Base-by-base conservation (phyloP, 129 eudicot genomes). In the Lactuca sativa region DNA sequence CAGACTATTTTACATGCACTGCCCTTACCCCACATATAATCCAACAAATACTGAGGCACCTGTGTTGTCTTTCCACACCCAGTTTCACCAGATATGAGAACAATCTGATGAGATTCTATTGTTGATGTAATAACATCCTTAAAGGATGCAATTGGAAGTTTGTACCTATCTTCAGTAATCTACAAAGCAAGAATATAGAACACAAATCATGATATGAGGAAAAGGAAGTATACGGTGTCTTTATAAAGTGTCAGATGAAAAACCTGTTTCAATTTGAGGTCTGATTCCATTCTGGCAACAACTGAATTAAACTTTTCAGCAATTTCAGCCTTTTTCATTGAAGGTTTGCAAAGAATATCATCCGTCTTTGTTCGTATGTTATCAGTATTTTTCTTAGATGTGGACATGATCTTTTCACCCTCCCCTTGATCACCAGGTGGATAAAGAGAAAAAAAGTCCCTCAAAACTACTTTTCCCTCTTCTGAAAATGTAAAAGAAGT, bases 11-110 rank as follows among this genome's bases (percentile, higher is more conserved):
- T 93, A 82, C 98, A 93, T 52, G 92, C 56, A 62, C 87, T 88
- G 2, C 97, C 97, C 80, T 83, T 83, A 59, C 86, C 70, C 98
- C 98, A 93, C 82, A 82, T 82, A 78, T 70, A 64, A 69, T 93
- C 98, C 80, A 89, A 74, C 64, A 93, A 66, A 83, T 74, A 89
- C 55, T 93, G 98, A 44, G 98, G 98, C 69, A 93, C 98, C 95
- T 93, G 99, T 66, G 99, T 93, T 14, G 99, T 93, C 79, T 93
- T 93, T 66, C 99, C 99, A 55, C 99, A 93, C 33, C 99, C 99
- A 53, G 99, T 93, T 84, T 90, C 99, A 40, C 98, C 99, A 73
- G 95, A 83, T 83, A 89, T 83, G 55, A 93, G 97, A 54, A 90
- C 95, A 57, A 93, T 96, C 95, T 93, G 98, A 82, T 93, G 72